These are phyloP conservation scores for Hippophae rhamnoides DNA, from an alignment of 306 rosid genomes.

Conservation along the genomic window DNA sequence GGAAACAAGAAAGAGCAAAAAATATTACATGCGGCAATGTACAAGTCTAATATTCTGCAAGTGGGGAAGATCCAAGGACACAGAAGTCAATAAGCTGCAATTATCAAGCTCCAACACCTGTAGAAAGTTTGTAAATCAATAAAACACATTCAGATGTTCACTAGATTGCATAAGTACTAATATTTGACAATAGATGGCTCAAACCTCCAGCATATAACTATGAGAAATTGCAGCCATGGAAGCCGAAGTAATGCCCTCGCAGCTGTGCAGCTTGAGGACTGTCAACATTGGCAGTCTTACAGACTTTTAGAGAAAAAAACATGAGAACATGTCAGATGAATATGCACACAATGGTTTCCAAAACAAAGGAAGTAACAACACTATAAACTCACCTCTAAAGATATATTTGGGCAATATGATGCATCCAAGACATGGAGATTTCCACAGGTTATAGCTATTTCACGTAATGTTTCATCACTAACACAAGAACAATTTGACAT, in stretches of 20 bases:
- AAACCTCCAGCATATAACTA: constrained; percentile 73
- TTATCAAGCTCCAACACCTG: constrained; percentile 98
- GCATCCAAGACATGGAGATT: constrained; percentile 80
- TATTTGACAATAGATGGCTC: constrained; percentile 15
- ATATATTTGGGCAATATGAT: constrained; percentile 88
- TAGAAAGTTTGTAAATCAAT: constrained; percentile 13
- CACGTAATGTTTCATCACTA: constrained; percentile 91
- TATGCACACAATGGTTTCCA: constrained; percentile 13
- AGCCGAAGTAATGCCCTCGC: constrained; percentile 96
- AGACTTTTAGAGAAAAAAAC: constrained; percentile 47
- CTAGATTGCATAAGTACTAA: constrained; percentile 7
- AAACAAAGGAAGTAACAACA: constrained; percentile 2
- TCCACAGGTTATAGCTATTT: constrained; percentile 57
- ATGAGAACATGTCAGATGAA: constrained; percentile 30
- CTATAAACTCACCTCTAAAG: constrained; percentile 66
- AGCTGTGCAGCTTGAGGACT: constrained; percentile 76
- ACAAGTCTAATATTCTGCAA: constrained; percentile 79
- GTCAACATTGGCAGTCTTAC: constrained; percentile 82
- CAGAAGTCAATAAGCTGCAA: constrained; percentile 82
- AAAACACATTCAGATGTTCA: constrained; percentile 15
- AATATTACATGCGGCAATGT: constrained; percentile 85
- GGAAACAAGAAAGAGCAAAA: not conserved
- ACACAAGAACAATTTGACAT: constrained; percentile 91
- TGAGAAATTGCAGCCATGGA: constrained; percentile 82
- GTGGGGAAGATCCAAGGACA: constrained; percentile 72